Base-by-base conservation (phyloP, 2,329 filamentous ascomycete species). In the Graphilbum fragrans region DNA sequence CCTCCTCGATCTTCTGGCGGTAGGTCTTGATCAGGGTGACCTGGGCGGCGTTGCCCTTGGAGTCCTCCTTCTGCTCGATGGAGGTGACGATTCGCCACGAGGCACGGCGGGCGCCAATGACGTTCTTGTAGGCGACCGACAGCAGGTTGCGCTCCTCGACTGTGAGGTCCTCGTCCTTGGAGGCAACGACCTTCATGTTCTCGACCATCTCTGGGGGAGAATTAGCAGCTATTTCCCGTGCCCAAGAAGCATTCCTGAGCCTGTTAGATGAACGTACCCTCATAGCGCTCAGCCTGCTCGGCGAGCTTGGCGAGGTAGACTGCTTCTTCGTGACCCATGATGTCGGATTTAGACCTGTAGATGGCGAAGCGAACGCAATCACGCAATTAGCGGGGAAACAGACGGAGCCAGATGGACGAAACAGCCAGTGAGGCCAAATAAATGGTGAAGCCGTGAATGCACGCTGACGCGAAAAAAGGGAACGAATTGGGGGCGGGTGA, bases 281-380 rank as follows among this genome's bases (percentile, higher is more conserved):
- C 92, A 72, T 98, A 98, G 66, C 92, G 90, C 82, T 98, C 92
- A 69, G 92, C 92, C 81, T 98, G 92, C 82, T 98, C 92, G 65
- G 92, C 92, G 68, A 98, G 85, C 87, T 96, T 96, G 72, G 92
- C 92, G 66, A 96, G 83, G 70, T 96, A 96, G 63, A 98, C 92
- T 60, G 88, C 90, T 74, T 96, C 88, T 79, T 96, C 90, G 77
- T 94, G 86, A 80, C 85, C 87, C 90, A 96, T 96, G 74, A 74
- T 88, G 74, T 64, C 67, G 63, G 55, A 45, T 43, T 57, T 39
- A 53, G 58, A 50, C 45, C 45, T 52, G 32, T 41, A 52, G 41
- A 50, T 42, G 46, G 8, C 18, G 22, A 19, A 25, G 18, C 23
- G 12, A 31, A 31, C 11, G 14, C 29, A 31, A 31, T 31, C 29